Percentiles rank a stretch among this genome's conserved stretches.
phyloP scores from a whole-genome alignment of 345 rosid genomes.

The Populus simonii region DNA sequence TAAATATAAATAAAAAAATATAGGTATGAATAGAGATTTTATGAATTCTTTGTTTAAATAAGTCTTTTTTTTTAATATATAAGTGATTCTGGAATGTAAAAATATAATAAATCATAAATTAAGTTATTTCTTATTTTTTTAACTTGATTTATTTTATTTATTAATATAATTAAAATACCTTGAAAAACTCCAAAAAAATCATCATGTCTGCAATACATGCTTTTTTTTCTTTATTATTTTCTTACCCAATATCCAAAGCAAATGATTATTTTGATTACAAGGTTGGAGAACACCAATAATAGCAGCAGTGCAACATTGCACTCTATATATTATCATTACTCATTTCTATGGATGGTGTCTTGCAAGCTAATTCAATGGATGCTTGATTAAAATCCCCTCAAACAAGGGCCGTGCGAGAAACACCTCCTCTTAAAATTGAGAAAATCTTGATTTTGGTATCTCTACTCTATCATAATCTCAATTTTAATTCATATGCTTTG shows the following conservation, averaged over 20 bases:
- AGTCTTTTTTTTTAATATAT: too few species aligned
- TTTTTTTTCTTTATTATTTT: too few species aligned
- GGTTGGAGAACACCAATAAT: background rate
- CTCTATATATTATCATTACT: background rate
- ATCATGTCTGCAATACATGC: background rate
- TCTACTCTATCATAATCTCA: background rate
- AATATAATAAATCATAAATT: too few species aligned
- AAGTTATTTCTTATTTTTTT: too few species aligned
- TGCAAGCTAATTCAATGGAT: background rate
- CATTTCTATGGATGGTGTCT: background rate
- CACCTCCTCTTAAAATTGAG: background rate
- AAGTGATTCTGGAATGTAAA: too few species aligned
- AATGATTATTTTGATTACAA: background rate
- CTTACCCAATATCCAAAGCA: background rate
- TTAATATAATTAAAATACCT: too few species aligned
- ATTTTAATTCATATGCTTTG: background rate
- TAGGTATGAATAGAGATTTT: too few species aligned
- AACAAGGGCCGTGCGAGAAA: too few species aligned
- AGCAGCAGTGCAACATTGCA: background rate
- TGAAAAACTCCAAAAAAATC: too few species aligned
- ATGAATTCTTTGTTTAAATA: too few species aligned
- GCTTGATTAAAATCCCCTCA: background rate
- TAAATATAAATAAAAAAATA: too few species aligned
- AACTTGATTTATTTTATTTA: too few species aligned
- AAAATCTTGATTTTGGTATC: background rate